Base-by-base conservation (phyloP, 75 land plant genomes). In the Cunninghamia lanceolata region DNA sequence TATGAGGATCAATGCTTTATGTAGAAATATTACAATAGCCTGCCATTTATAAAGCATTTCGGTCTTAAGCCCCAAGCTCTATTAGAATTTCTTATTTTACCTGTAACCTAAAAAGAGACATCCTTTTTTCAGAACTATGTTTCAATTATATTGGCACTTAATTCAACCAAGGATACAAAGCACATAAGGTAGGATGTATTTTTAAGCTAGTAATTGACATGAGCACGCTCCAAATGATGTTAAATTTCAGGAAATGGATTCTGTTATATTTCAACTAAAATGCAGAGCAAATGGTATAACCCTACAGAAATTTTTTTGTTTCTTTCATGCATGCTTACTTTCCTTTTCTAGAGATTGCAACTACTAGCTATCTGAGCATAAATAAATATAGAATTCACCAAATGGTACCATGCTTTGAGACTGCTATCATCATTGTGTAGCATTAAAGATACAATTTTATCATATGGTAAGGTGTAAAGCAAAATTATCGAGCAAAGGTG, bases 361-460 rank as follows among this genome's bases (percentile, higher is more conserved):
- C 34, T 73, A 73, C 11, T 34, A 63, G 9, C n/a, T 63, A 30
- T 71, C 3, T 30, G 0, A 71, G 35, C 14, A 32, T 10, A 73
- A 73, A 73, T 73, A 73, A 73, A 34, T 73, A 30, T 34, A 73
- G 38, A 73, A 13, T 73, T 73, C 75, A 73, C 75, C 75, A 73
- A 73, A 73, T 73, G 36, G 15, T 73, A 73, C 75, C 7, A 73
- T 73, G 14, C 11, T 73, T 59, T 73, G n/a, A 43, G 11, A 14
- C 83, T 82, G 19, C 47, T 43, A 40, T 40, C 45, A 9, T 53
- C 9, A 9, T 56, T 43, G 75, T 59, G 17, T n/a, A n/a, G n/a
- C 53, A 45, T 40, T 42, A 59, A n/a, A n/a, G 75, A n/a, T 25
- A 25, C 68, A 56, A 19, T 54, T 84, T 21, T 17, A 84, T 52